Percentiles rank a stretch among this genome's conserved stretches.
Evolutionary conservation across 1,139 yeast genomes (phyloP).

Genomic region (Saccharomyces pastorianus): DNA sequence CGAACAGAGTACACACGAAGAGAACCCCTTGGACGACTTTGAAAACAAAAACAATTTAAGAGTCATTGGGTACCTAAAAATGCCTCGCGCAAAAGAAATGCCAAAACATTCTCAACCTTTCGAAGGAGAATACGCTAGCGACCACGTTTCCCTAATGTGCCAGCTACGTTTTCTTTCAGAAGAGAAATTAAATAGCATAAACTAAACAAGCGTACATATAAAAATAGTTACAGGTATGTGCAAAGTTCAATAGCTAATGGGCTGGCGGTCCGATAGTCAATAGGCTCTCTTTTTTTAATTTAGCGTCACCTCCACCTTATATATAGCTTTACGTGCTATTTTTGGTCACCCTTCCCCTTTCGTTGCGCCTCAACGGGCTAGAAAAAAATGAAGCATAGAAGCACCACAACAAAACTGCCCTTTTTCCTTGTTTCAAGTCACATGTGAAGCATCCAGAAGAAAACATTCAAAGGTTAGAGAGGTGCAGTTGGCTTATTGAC

Average conservation of each 20-base stretch:
- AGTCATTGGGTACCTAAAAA: conserved; percentile 44
- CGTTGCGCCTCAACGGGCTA: conserved; percentile 1
- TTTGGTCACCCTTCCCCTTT: neutral
- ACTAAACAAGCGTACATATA: neutral
- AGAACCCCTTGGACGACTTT: conserved; percentile 34
- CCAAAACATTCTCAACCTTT: conserved; percentile 69
- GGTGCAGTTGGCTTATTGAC: neutral
- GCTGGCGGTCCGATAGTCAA: neutral
- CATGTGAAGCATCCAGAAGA: neutral
- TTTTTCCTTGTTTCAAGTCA: neutral
- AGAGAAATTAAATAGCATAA: neutral
- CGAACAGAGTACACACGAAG: conserved; percentile 26
- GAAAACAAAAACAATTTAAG: conserved; percentile 36
- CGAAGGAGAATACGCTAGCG: conserved; percentile 73
- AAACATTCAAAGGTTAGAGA: neutral
- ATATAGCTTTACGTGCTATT: neutral
- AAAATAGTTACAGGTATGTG: too few species aligned
- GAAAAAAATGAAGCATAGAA: neutral
- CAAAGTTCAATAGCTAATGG: too few species aligned
- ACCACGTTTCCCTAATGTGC: conserved; percentile 61
- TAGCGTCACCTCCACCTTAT: neutral
- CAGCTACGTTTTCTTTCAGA: conserved; percentile 4
- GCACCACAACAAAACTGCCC: neutral
- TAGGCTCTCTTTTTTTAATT: neutral
- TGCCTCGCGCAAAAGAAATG: conserved; percentile 69